A percentile compares a stretch with the other conserved stretches of the same genome.
Evolutionary conservation across 257 asterid species (phyloP).

Genomic region (Schizonepeta tenuifolia): DNA sequence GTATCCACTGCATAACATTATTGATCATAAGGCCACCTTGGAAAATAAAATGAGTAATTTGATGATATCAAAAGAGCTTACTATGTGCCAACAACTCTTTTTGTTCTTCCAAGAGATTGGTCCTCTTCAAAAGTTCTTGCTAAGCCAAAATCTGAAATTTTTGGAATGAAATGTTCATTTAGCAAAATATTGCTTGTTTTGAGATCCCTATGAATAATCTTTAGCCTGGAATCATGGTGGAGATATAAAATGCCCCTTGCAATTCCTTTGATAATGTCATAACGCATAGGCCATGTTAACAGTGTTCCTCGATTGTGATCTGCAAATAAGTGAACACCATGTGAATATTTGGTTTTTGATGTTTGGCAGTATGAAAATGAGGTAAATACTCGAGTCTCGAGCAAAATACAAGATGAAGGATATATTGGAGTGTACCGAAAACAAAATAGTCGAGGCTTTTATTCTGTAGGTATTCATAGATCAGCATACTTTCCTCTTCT

Average conservation of each 20-base stretch:
- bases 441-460: not conserved
- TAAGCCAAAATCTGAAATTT: conserved; percentile 1
- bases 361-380: too few relatives aligned
- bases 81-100: not conserved
- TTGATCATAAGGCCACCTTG: not conserved
- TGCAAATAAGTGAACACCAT: not conserved
- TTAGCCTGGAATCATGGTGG: not conserved
- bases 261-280: not conserved
- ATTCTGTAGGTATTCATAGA: not conserved
- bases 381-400: too few relatives aligned
- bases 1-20: not conserved
- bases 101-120: not conserved
- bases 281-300: not conserved
- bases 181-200: not conserved
- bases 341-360: too few relatives aligned
- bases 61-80: not conserved
- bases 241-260: not conserved
- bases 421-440: not conserved
- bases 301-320: not conserved
- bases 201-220: not conserved
- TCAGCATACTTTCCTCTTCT: not conserved
- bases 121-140: not conserved
- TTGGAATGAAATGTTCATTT: not conserved
- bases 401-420: not conserved
- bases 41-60: not conserved